Evolutionary conservation across 495 filamentous ascomycete species (phyloP).

Genomic region (Trichoderma reesei): DNA sequence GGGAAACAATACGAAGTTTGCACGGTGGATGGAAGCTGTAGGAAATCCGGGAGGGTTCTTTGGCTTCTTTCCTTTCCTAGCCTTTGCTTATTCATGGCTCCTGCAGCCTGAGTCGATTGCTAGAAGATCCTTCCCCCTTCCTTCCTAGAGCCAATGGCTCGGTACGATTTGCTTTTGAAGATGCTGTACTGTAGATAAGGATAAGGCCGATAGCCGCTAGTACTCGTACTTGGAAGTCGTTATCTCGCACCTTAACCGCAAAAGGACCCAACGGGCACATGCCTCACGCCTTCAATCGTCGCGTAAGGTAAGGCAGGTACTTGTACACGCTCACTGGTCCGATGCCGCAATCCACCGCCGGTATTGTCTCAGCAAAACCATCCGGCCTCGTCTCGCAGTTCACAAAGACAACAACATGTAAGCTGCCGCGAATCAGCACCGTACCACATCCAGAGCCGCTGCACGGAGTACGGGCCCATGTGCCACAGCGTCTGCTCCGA

Average conservation of each 20-base stretch:
- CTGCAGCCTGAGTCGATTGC: background rate
- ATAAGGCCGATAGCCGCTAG: no score
- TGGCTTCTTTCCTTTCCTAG: background rate
- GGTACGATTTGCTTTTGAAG: no score
- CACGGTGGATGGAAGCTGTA: no score
- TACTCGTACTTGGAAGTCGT: no score
- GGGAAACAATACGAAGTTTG: background rate
- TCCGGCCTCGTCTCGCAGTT: background rate
- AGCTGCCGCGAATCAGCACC: background rate
- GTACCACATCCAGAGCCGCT: background rate
- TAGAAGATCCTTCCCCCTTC: background rate
- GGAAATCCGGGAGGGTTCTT: background rate
- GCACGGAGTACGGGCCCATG: background rate
- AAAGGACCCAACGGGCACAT: no score
- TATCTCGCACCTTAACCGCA: background rate
- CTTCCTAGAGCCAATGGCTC: background rate
- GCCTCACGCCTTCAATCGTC: no score
- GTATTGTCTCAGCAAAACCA: conserved; percentile 1
- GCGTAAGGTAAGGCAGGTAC: no score
- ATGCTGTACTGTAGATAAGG: no score
- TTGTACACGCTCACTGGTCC: background rate
- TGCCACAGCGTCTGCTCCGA: no score
- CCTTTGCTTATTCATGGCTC: background rate
- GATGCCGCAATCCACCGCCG: conserved; percentile 4
- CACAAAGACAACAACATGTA: background rate